These are phyloP conservation scores for Teunomyces panamensis DNA, from an alignment of 805 yeast species.

Conservation along the genomic window DNA sequence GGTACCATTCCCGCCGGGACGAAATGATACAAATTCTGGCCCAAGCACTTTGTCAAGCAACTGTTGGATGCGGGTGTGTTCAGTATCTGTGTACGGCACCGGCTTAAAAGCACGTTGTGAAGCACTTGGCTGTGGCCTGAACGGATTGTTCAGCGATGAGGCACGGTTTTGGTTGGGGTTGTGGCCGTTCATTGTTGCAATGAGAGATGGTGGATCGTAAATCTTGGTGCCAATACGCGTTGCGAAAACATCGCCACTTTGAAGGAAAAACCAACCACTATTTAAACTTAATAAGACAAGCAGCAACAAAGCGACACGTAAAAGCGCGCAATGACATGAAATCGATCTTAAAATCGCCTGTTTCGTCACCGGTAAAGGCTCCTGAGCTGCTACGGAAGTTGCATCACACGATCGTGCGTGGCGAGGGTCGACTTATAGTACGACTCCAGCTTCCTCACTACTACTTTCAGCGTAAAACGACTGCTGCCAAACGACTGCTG, in stretches of 20 bases:
- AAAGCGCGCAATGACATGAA: neutral
- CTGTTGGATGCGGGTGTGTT: conserved; percentile 32
- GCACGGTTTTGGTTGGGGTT: conserved; percentile 1
- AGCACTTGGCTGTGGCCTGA: conserved; percentile 6
- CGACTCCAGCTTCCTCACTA: neutral
- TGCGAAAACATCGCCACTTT: conserved; percentile 2
- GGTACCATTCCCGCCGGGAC: conserved; percentile 73
- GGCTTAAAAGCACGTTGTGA: conserved; percentile 15
- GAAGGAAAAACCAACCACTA: neutral
- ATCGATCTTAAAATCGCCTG: conserved; percentile 3
- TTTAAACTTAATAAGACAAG: too few relatives aligned
- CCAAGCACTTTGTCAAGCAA: conserved; percentile 49
- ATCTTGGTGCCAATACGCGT: neutral
- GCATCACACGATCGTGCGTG: neutral
- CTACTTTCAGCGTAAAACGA: neutral
- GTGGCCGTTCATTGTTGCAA: neutral
- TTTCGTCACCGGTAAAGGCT: neutral
- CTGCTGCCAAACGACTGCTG: neutral
- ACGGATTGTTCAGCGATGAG: conserved; percentile 1
- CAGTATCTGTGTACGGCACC: conserved; percentile 30
- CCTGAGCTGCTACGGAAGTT: neutral
- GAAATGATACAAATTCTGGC: conserved; percentile 71
- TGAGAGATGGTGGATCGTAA: too few relatives aligned
- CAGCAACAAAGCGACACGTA: too few relatives aligned
- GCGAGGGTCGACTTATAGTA: neutral